Base-by-base conservation (phyloP, 352 stramenopile species). In the Aphanomyces euteiches region DNA sequence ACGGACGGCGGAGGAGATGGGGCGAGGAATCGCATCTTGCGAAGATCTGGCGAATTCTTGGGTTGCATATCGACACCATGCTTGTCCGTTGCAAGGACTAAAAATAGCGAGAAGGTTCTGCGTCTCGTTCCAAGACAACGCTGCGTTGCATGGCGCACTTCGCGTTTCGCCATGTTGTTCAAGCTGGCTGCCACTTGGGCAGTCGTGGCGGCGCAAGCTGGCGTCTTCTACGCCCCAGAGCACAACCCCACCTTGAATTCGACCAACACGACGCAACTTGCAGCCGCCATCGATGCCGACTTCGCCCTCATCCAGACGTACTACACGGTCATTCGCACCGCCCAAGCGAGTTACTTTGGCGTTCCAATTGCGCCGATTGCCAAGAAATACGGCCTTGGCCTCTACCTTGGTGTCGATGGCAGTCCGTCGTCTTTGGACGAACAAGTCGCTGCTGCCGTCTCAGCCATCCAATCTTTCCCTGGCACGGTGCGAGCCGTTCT, bases 341-440 rank as follows among this genome's bases (percentile, higher is more conserved):
- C 91, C 73, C 92, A 94, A 74, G 82, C 84, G 66, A 86, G 45
- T 45, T 90, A 78, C 73, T 90, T 81, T 69, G 82, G 81, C 37
- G 77, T 85, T 37, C 66, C 73, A 0, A 77, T 93, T 10, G 47
- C 81, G 0, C 76, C 75, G 0, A 54, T 73, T 17, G 83, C 83
- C 4, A 78, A 77, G 1, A 77, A 74, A 10, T 67, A 83, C 54
- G 74, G 77, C 7, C 57, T 93, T 38, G 77, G 80, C 47, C 77
- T 93, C 39, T 90, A 83, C 50, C 77, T 93, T 2, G 86, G 86
- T 7, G 79, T 93, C n/a, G 90, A 75, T 73, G 89, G 92, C 80
- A 92, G 76, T 12, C 79, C 89, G 17, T 48, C 63, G 8, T 93
- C 84, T 84, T 88, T 85, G 54, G 34, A 70, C 0, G 70, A 70